These are phyloP conservation scores for Turritis glabra DNA, from an alignment of 345 rosid genomes.

Conservation along the genomic window DNA sequence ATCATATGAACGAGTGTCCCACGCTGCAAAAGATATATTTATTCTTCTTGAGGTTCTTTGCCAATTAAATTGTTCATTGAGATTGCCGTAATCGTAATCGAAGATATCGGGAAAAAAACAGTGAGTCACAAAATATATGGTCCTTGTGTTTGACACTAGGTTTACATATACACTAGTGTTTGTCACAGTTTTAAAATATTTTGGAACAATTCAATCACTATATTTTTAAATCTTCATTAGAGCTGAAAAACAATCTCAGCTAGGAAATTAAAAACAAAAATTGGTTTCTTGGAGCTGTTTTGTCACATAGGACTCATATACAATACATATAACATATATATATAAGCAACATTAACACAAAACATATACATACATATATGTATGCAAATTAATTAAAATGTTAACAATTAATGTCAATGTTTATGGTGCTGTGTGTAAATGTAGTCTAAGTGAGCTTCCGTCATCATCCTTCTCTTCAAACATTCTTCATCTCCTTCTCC, in stretches of 20 bases:
- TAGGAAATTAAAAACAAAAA: background rate
- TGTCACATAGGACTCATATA: constrained; percentile 24
- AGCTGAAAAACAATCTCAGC: background rate
- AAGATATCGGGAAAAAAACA: too few species aligned
- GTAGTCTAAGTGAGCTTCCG: constrained; percentile 89
- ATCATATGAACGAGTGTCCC: constrained; percentile 7
- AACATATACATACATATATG: background rate
- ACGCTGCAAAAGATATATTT: background rate
- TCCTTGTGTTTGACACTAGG: too few species aligned
- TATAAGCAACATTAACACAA: constrained; percentile 4
- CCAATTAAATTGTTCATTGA: background rate
- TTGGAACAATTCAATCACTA: background rate
- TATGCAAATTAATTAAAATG: constrained; percentile 6
- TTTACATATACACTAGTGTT: too few species aligned
- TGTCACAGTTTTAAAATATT: background rate
- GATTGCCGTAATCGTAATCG: background rate
- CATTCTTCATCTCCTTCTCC: constrained; percentile 60
- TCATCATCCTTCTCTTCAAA: constrained; percentile 52
- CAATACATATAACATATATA: constrained; percentile 14
- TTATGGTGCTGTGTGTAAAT: constrained; percentile 78
- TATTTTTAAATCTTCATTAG: background rate
- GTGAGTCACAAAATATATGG: too few species aligned
- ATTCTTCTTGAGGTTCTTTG: background rate
- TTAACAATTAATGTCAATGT: constrained; percentile 42
- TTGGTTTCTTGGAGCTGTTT: background rate